phyloP scores from a whole-genome alignment of 1,284 basidiomycete genomes.

The Cutaneotrichosporon cutaneum region DNA sequence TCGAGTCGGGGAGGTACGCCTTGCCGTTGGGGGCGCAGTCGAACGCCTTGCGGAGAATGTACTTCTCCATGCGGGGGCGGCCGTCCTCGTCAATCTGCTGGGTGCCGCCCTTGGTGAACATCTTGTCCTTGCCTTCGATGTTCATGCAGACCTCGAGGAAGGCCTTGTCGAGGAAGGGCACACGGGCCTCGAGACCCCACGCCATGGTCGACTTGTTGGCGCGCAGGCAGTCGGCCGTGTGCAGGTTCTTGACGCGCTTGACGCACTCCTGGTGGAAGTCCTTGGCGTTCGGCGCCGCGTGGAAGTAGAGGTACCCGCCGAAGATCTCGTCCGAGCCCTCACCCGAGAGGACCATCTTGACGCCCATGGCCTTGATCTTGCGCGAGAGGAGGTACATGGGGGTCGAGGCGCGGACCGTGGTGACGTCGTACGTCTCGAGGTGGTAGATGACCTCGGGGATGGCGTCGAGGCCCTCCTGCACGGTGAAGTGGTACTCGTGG shows the following conservation, averaged over 20 bases:
- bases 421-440: slow-evolving; percentile 98
- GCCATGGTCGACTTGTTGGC: slow-evolving; percentile 99
- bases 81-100: slow-evolving; percentile 83
- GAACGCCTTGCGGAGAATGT: slow-evolving; percentile 96
- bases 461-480: slow-evolving; percentile 97
- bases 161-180: slow-evolving; percentile 96
- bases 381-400: slow-evolving; percentile 81
- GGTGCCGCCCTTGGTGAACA: slow-evolving; percentile 77
- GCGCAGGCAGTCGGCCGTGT: slow-evolving; percentile 94
- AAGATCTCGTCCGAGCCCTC: slow-evolving; percentile 98
- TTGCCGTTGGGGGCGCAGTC: slow-evolving; percentile 77
- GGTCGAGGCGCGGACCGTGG: slow-evolving; percentile 94
- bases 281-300: slow-evolving; percentile 84
- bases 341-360: slow-evolving; percentile 99
- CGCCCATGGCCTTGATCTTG: slow-evolving; percentile 99
- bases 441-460: slow-evolving; percentile 98
- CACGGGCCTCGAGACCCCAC: slow-evolving; percentile 98
- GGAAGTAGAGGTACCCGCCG: slow-evolving; percentile 99
- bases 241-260: slow-evolving; percentile 93
- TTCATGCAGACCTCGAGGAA: slow-evolving; percentile 96
- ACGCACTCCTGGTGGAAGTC: slow-evolving; percentile 97
- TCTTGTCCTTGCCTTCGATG: slow-evolving; percentile 82
- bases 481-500: slow-evolving; percentile 98
- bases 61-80: slow-evolving; percentile 92
- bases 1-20: slow-evolving; percentile 90